Evolutionary conservation across 176 grass and related monocot species (phyloP).

Genomic region (Rhynchospora pubera): DNA sequence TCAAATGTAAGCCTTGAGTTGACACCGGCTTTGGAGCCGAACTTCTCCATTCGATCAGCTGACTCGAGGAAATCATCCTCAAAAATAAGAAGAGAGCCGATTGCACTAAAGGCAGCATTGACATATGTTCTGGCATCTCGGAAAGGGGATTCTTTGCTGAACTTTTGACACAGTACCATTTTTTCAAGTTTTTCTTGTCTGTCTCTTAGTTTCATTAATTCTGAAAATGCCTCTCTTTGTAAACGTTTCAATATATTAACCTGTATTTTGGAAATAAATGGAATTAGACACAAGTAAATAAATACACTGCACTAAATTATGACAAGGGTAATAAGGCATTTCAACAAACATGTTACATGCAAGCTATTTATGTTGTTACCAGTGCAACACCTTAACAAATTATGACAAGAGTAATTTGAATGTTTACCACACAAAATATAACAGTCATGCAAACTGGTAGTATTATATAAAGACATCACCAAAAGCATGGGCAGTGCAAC

Average conservation of each 20-base stretch:
- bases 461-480: neutral
- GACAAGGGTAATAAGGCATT: neutral
- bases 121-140: neutral
- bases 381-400: neutral
- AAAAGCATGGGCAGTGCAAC: neutral
- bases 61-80: conserved; percentile 24
- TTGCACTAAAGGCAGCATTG: conserved; percentile 26
- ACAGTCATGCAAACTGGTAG: no score
- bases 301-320: neutral
- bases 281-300: neutral
- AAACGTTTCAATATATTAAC: conserved; percentile 37
- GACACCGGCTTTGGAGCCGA: conserved; percentile 22
- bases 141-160: conserved; percentile 21
- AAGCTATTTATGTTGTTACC: neutral
- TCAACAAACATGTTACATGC: neutral
- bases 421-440: neutral
- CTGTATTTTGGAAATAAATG: conserved; percentile 13
- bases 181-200: conserved; percentile 32
- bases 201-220: conserved; percentile 38
- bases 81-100: conserved; percentile 7
- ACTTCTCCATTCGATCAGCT: conserved; percentile 8
- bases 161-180: conserved; percentile 9
- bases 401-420: neutral
- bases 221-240: conserved; percentile 32
- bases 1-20: conserved; percentile 26